These are phyloP conservation scores for Hypsizygus ulmarius DNA, from an alignment of 1,284 basidiomycete species.

Conservation along the genomic window DNA sequence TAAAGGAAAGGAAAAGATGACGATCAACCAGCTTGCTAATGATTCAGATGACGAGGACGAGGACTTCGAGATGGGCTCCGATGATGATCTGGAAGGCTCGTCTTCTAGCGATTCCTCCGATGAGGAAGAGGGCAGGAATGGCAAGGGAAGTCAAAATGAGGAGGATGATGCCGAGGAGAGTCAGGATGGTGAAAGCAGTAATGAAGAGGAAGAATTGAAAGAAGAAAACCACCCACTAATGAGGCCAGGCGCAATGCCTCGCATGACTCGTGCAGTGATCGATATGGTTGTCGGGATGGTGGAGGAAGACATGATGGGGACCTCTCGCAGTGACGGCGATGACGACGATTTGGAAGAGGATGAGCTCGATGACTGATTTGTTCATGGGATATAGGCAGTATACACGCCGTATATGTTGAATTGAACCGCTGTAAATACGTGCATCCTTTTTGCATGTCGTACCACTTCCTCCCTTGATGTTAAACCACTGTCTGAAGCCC, in stretches of 20 bases:
- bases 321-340: slow-evolving; percentile 18
- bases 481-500: too few species aligned
- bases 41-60: slow-evolving; percentile 52
- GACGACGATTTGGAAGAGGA: slow-evolving; percentile 28
- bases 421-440: too few species aligned
- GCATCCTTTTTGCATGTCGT: too few species aligned
- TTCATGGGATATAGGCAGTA: too few species aligned
- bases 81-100: slow-evolving; percentile 39
- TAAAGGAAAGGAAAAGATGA: slow-evolving; percentile 26
- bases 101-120: slow-evolving; percentile 29
- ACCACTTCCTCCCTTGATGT: too few species aligned
- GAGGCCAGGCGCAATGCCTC: slow-evolving; percentile 63
- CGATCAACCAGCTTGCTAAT: slow-evolving; percentile 40
- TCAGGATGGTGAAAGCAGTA: slow-evolving; percentile 31
- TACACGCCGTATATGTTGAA: too few species aligned
- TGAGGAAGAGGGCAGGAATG: slow-evolving; percentile 27
- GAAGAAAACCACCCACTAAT: slow-evolving; percentile 61
- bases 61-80: slow-evolving; percentile 45
- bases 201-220: slow-evolving; percentile 42
- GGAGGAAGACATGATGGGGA: slow-evolving; percentile 44
- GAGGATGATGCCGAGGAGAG: slow-evolving; percentile 9
- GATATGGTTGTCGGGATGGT: slow-evolving; percentile 64
- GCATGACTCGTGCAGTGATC: slow-evolving; percentile 62
- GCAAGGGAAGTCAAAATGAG: slow-evolving; percentile 13
- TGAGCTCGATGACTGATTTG: slow-evolving; percentile 31